Base-by-base conservation (phyloP, 257 asterid genomes). In the Cordia subcordata region DNA sequence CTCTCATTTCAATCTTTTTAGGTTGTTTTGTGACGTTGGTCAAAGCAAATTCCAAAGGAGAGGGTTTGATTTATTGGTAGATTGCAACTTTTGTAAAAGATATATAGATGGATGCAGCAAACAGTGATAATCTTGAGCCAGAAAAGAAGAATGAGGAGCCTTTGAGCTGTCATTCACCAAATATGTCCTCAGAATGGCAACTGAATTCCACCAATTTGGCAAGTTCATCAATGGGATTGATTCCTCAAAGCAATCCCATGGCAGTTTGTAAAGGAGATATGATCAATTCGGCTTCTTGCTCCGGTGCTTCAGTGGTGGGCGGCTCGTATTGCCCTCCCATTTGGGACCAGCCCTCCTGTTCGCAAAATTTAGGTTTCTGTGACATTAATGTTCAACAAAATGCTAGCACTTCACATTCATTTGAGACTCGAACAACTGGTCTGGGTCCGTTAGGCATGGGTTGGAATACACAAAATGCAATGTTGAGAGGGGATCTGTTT, bases 101-200 rank as follows among this genome's bases (percentile, higher is more conserved):
- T 63, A 58, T 67, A 39, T 12, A 42, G 33, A 79, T 82, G 79
- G 84, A 73, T 66, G 72, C 72, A 76, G 71, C 75, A 72, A 81
- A 78, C 37, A 81, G 82, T 61, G 82, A 80, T 65, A 69, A 54
- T 42, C 59, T 49, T 69, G 94, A 76, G 59, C 69, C 73, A 66
- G 85, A 70, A 39, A 83, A 72, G 60, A 71, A 68, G 71, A 75
- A 65, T 38, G 82, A 65, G 22, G 76, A 77, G 63, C 67, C 78
- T 18, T 62, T 72, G 59, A 67, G 60, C 61, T 79, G 80, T 66
- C 80, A 75, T 58, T 68, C 81, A 11, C 60, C 86, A 37, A 73
- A 77, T 64, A 46, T 76, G 60, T 56, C 80, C 56, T 68, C 88
- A 37, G 84, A 87, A 14, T 87, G 95, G 97, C 88, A 76, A 75